phyloP scores from a whole-genome alignment of 441 rosid species.

The Aquilaria agallochum region DNA sequence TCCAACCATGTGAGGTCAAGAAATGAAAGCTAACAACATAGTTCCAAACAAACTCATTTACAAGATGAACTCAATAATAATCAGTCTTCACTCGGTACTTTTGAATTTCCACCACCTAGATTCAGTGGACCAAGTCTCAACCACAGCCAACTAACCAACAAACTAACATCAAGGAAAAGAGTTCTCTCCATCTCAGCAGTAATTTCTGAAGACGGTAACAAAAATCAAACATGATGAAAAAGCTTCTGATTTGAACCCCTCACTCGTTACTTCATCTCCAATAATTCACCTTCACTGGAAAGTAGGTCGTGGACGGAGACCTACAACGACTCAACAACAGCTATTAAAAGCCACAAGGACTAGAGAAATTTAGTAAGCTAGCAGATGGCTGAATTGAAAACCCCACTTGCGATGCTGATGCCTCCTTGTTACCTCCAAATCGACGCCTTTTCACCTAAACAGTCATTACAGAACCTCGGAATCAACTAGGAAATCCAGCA shows the following conservation, averaged over 20 bases:
- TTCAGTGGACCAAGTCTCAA: constrained; percentile 12
- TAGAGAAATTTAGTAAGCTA: neutral
- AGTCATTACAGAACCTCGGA: neutral
- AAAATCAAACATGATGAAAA: neutral
- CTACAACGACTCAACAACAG: constrained; percentile 17
- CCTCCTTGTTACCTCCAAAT: neutral
- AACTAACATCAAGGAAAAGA: constrained; percentile 1
- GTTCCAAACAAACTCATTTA: constrained; percentile 7
- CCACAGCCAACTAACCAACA: constrained; percentile 6
- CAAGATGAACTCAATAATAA: neutral
- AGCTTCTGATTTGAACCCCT: constrained; percentile 4
- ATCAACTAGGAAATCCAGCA: constrained; percentile 1
- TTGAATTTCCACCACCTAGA: constrained; percentile 4
- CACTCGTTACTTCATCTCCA: constrained; percentile 28
- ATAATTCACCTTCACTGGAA: constrained; percentile 37
- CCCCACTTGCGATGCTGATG: constrained; percentile 3
- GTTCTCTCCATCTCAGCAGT: constrained; percentile 23
- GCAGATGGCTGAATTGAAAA: constrained; percentile 9
- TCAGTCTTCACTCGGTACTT: neutral
- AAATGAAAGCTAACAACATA: constrained; percentile 4
- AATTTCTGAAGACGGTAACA: constrained; percentile 24
- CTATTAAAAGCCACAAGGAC: neutral
- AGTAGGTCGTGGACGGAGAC: constrained; percentile 31
- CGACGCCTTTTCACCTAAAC: neutral
- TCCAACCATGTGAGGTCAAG: constrained; percentile 7